Evolutionary conservation across 2,329 filamentous ascomycete genomes (phyloP), one percentile per base, ranked within the genome.

Genomic region (Aureobasidium subglaciale): DNA sequence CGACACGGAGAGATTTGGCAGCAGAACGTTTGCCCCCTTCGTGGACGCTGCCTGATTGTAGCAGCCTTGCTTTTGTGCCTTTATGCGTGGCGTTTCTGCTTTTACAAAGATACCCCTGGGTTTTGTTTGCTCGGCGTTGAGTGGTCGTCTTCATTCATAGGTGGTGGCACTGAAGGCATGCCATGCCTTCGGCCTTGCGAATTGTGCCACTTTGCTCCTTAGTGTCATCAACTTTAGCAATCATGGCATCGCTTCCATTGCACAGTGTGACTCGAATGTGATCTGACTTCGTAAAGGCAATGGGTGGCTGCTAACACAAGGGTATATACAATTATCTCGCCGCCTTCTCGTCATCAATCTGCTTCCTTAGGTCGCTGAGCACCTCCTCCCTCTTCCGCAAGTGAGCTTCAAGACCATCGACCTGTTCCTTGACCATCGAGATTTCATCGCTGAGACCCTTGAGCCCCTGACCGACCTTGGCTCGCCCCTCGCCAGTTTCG

Each of bases 371-470:
- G 69, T 89, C 86, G 45, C 87, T 83, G 64, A 99, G 74, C 27
- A 85, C 82, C 61, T 85, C 82, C 71, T 92, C 83, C 59, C 93
- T 79, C 62, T 84, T 84, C 65, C 83, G 79, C 65, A 96, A 73
- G 76, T 99, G 93, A 59, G 78, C 74, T 75, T 95, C 90, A 62
- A 99, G 71, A 1, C 91, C 90, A 62, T 96, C 90, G 2, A 99
- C 85, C 76, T 99, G 92, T 73, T 97, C 92, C 65, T 82, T 86
- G n/a, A 99, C 89, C 42, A 88, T 88, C 64, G 87, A 81, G 68
- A 99, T 81, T 72, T 99, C 93, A 34, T 95, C 91, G 57, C 82
- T 77, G 38, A 96, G 83, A 34, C 85, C 83, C 71, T 90, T 87
- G 59, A 97, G 70, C 59, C 81, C 82, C 60, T 85, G 82, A 0